These are phyloP conservation scores for Thielaviopsis populi DNA, from an alignment of 2,329 filamentous ascomycete species.

Conservation along the genomic window DNA sequence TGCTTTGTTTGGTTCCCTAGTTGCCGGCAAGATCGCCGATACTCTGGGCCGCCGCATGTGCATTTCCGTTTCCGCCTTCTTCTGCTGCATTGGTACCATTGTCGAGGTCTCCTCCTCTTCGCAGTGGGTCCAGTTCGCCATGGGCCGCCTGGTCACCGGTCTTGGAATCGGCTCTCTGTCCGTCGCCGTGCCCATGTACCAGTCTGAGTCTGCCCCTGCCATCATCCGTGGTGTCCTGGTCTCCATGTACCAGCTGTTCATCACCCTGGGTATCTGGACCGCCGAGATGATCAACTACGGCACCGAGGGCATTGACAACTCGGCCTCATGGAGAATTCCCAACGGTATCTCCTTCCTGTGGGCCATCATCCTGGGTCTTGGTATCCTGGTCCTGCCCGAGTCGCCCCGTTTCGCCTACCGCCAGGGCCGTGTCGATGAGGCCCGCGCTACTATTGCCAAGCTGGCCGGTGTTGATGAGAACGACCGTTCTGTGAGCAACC, in stretches of 20 bases:
- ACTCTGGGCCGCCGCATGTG: conserved; percentile 44
- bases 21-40: conserved; percentile 46
- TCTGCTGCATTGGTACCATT: conserved; percentile 48
- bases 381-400: conserved; percentile 40
- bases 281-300: conserved; percentile 47
- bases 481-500: conserved; percentile 28
- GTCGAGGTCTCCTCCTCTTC: conserved; percentile 43
- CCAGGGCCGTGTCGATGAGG: conserved; percentile 32
- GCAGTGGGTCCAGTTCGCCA: conserved; percentile 48
- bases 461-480: conserved; percentile 30
- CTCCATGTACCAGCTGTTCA: conserved; percentile 51
- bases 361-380: conserved; percentile 36
- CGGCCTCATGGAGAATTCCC: conserved; percentile 48
- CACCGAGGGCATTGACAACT: conserved; percentile 32
- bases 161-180: conserved; percentile 50
- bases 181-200: conserved; percentile 53
- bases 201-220: conserved; percentile 49
- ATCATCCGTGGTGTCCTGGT: conserved; percentile 50
- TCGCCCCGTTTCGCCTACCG: conserved; percentile 38
- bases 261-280: conserved; percentile 51
- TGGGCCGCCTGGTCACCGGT: conserved; percentile 51
- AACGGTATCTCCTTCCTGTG: conserved; percentile 41
- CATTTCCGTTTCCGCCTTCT: conserved; percentile 47
- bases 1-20: conserved; percentile 41
- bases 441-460: conserved; percentile 33